Conservation (phyloP, 169 alveolate species). For the Eimeria falciformis region DNA sequence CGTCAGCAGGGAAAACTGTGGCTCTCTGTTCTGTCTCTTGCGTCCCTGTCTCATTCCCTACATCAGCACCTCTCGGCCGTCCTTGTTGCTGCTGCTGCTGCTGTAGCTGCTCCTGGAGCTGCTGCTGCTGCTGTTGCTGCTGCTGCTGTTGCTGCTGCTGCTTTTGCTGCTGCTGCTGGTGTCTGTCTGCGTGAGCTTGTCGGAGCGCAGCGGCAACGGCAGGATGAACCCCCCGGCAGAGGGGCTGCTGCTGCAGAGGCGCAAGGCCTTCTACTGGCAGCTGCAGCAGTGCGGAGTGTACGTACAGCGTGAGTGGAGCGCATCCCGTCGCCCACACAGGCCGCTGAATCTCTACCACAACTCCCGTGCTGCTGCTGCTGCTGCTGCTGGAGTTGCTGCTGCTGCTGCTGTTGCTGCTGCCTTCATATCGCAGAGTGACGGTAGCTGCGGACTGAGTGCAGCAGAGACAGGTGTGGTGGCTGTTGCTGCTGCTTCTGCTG, state of each 20-base stretch:
- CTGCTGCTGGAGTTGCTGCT: slow-evolving; percentile 45
- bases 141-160: slow-evolving; percentile 56
- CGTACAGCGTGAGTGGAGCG: slow-evolving; percentile 12
- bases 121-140: background rate
- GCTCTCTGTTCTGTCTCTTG: no score
- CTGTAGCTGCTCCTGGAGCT: background rate
- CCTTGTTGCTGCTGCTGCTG: background rate
- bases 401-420: slow-evolving; percentile 8
- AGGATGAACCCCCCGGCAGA: slow-evolving; percentile 53
- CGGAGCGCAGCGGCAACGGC: slow-evolving; percentile 61
- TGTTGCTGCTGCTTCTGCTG: background rate
- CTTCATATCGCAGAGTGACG: background rate
- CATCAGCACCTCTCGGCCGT: no score
- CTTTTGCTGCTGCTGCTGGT: slow-evolving; percentile 59
- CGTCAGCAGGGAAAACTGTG: no score
- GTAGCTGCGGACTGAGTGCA: slow-evolving; percentile 8
- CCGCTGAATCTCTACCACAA: slow-evolving; percentile 3
- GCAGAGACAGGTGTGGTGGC: slow-evolving; percentile 8
- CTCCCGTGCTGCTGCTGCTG: slow-evolving; percentile 60
- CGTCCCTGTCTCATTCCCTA: no score
- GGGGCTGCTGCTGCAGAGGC: slow-evolving; percentile 56
- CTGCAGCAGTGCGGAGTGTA: slow-evolving; percentile 45
- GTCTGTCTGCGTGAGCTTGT: slow-evolving; percentile 29
- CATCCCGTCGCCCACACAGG: slow-evolving; percentile 55
- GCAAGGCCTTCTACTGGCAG: slow-evolving; percentile 25